Conservation (phyloP, 2,329 filamentous ascomycete species). For the Scolecobasidium constrictum region DNA sequence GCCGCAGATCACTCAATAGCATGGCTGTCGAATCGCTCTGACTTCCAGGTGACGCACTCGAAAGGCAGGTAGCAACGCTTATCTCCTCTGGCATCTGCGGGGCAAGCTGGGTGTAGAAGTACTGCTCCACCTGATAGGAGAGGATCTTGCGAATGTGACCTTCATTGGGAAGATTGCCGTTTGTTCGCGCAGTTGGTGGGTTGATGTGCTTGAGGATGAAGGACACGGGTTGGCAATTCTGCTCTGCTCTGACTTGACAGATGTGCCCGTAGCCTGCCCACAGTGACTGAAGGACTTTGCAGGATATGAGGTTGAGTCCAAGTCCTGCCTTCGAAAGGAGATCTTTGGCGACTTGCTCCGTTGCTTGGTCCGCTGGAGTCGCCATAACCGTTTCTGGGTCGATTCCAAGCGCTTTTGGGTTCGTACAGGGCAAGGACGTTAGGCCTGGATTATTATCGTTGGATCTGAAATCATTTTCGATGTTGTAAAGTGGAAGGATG, state of each 20-base stretch:
- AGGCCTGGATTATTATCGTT: no score
- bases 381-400: no score
- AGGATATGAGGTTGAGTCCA: conserved; percentile 17
- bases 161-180: conserved; percentile 33
- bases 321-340: no score
- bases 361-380: no score
- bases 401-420: no score
- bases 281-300: conserved; percentile 27
- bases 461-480: no score
- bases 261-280: conserved; percentile 44
- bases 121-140: conserved; percentile 57
- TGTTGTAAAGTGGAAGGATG: no score
- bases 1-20: conserved; percentile 46
- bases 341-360: no score
- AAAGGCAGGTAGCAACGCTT: conserved; percentile 41
- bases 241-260: conserved; percentile 39
- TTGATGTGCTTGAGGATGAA: conserved; percentile 52
- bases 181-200: conserved; percentile 30
- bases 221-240: conserved; percentile 16
- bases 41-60: conserved; percentile 30
- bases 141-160: conserved; percentile 55
- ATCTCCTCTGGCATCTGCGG: conserved; percentile 33
- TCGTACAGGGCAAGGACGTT: no score
- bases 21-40: conserved; percentile 38
- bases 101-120: conserved; percentile 50